Base-by-base conservation (phyloP, 441 rosid genomes). In the Manihot esculenta region DNA sequence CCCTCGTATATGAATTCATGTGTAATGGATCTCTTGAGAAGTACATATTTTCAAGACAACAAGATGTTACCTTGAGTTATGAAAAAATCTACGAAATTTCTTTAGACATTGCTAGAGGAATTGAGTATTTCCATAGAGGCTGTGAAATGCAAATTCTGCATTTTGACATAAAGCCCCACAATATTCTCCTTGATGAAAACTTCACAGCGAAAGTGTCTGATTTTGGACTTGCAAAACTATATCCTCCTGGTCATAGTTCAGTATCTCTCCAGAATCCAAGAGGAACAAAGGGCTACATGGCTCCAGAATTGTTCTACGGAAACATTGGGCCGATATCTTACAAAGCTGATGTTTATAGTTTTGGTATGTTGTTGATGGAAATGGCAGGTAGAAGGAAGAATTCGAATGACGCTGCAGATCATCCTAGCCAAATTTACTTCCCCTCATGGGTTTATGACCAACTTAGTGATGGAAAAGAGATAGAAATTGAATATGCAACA, bases 21-120 rank as follows among this genome's bases (percentile, higher is more conserved):
- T 48, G 75, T 3, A 64, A 72, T 33, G 76, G 71, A 10, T 77
- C 80, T 35, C 76, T 77, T 18, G 76, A 77, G 7, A 77, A 63
- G 26, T 77, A 68, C n/a, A 47, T 68, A 10, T 38, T 56, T 21
- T 51, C 63, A 3, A n/a, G 55, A 24, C 38, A 72, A 61, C 76
- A 70, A 33, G 10, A 23, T 11, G 20, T 7, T 3, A 4, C 26
- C 7, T 57, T 76, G 67, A 56, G 71, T 12, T 75, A 68, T 54
- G 59, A 70, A 57, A 17, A 64, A 26, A 49, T 75, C 68, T 48
- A 47, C 11, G 62, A 70, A 27, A 75, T 70, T 26, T 64, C 66
- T 12, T 35, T 70, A 0, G 78, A n/a, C n/a, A n/a, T n/a, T n/a
- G n/a, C n/a, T n/a, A n/a, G n/a, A n/a, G n/a, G n/a, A n/a, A n/a